phyloP scores from a whole-genome alignment of 2,329 filamentous ascomycete species.

The Talaromyces amestolkiae region DNA sequence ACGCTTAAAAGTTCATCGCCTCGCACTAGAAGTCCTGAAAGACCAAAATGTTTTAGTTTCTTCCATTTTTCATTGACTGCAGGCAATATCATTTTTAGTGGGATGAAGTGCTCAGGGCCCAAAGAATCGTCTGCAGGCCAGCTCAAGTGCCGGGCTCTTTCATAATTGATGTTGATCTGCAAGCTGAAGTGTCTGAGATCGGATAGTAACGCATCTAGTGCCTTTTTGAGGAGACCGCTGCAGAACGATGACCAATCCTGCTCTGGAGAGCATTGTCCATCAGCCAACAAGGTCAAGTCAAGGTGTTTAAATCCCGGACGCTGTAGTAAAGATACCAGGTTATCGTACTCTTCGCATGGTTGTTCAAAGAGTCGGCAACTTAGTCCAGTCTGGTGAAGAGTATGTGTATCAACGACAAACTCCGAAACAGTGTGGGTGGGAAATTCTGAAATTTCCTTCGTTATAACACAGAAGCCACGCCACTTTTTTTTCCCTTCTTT shows the following conservation, averaged over 20 bases:
- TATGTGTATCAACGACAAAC: conserved; percentile 34
- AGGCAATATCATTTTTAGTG: conserved; percentile 32
- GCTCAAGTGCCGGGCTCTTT: not conserved
- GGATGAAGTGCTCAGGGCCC: not conserved
- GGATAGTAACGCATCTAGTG: not conserved
- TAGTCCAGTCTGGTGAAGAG: conserved; percentile 30
- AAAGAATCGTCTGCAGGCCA: not conserved
- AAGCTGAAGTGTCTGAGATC: conserved; percentile 9
- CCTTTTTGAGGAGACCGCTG: conserved; percentile 4
- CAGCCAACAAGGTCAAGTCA: conserved; percentile 26
- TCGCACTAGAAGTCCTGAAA: conserved; percentile 29
- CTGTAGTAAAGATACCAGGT: conserved; percentile 26
- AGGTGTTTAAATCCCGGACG: conserved; percentile 29
- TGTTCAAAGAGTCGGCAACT: conserved; percentile 32
- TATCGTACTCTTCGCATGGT: conserved; percentile 26
- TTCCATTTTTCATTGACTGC: conserved; percentile 26
- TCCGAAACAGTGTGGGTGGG: conserved; percentile 31
- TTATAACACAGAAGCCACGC: conserved; percentile 34
- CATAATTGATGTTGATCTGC: not conserved
- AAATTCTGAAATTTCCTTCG: conserved; percentile 26
- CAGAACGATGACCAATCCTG: conserved; percentile 16
- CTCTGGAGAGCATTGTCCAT: conserved; percentile 7
- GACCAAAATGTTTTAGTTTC: conserved; percentile 31
- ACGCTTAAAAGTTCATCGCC: conserved; percentile 29
- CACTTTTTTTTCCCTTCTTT: conserved; percentile 25